phyloP scores from a whole-genome alignment of 2,329 filamentous ascomycete genomes.

The Sclerotinia nivalis region DNA sequence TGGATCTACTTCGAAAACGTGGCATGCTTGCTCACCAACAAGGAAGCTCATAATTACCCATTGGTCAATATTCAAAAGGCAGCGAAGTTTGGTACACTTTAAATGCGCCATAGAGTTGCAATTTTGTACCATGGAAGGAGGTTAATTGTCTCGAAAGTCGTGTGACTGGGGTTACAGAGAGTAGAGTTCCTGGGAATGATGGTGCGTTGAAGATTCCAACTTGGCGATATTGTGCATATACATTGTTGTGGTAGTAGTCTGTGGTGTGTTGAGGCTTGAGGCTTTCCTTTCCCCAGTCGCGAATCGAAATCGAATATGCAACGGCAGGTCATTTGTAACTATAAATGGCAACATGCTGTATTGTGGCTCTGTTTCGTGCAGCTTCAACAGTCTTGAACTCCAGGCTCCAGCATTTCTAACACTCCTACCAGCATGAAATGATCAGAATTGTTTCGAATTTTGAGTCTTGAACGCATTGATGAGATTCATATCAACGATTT shows the following conservation, averaged over 20 bases:
- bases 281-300: constrained; percentile 11
- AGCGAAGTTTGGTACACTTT: constrained; percentile 3
- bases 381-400: constrained; percentile 19
- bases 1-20: constrained; percentile 21
- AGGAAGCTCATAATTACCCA: neutral
- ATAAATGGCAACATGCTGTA: constrained; percentile 16
- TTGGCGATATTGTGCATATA: constrained; percentile 6
- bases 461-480: constrained; percentile 6
- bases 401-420: constrained; percentile 19
- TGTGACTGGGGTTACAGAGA: constrained; percentile 13
- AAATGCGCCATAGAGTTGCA: constrained; percentile 6
- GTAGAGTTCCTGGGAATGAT: neutral
- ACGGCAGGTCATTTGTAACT: constrained; percentile 13
- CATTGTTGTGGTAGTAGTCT: neutral
- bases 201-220: constrained; percentile 2
- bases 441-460: neutral
- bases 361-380: constrained; percentile 16
- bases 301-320: constrained; percentile 21
- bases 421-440: constrained; percentile 11
- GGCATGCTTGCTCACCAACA: constrained; percentile 24
- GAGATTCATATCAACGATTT: neutral
- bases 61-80: constrained; percentile 9
- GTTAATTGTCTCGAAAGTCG: constrained; percentile 7
- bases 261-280: constrained; percentile 7
- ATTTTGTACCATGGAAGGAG: constrained; percentile 18